A percentile compares a stretch with the other conserved stretches of the same genome.
Evolutionary conservation across 176 grass and related monocot species (phyloP).

Genomic region (Eremochloa ophiuroides): DNA sequence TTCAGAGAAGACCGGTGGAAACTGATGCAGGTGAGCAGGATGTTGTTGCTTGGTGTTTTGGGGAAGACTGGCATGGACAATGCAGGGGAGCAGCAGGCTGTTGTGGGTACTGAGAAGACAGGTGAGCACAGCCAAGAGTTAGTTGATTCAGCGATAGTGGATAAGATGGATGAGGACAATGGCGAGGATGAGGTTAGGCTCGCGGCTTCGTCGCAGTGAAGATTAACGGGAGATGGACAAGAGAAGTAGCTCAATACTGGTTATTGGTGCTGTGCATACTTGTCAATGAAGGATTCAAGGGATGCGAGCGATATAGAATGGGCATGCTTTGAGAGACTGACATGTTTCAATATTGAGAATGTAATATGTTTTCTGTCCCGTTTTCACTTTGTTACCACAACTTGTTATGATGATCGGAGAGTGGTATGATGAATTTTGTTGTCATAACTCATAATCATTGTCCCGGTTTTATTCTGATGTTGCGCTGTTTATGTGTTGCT

Average conservation of each 20-base stretch:
- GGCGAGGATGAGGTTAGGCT: background rate
- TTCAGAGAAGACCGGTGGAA: background rate
- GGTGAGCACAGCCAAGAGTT: background rate
- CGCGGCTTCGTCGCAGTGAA: background rate
- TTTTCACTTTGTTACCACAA: background rate
- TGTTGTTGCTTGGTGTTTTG: background rate
- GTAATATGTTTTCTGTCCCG: slow-evolving; percentile 18
- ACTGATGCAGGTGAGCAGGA: background rate
- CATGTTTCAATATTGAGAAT: background rate
- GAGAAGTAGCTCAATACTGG: background rate
- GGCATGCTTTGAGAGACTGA: slow-evolving; percentile 11
- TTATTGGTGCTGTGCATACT: slow-evolving; percentile 33
- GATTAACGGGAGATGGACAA: slow-evolving; percentile 9
- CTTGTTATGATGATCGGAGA: background rate
- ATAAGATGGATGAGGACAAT: background rate
- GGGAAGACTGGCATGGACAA: background rate
- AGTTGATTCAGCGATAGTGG: background rate
- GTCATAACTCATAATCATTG: no score
- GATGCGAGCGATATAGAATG: background rate
- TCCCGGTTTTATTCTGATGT: background rate
- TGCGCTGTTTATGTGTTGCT: background rate
- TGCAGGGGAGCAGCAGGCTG: background rate
- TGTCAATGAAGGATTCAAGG: background rate
- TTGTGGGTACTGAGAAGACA: background rate
- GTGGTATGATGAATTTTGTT: no score